Evolutionary conservation across 306 rosid species (phyloP), one percentile per base, ranked within the genome.

Genomic region (Morella rubra): DNA sequence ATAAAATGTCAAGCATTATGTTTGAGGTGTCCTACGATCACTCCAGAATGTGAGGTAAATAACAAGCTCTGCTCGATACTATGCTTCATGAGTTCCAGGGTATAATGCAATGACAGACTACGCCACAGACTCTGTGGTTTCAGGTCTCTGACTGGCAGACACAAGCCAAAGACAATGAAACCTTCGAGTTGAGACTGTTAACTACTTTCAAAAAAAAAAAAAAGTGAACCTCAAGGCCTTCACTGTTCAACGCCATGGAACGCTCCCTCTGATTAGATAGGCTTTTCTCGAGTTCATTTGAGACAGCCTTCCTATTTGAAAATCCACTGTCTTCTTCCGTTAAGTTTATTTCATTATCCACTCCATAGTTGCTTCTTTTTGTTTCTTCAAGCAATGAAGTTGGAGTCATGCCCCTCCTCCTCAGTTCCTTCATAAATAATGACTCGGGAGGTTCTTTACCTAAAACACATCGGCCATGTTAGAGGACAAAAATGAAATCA

Each of bases 381-480:
- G 80, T 82, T 73, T 91, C 99, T 85, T 95, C 97, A 40, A 92
- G 92, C 89, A 90, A 85, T 52, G 99, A 95, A 67, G 97, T 91
- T 53, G 99, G 99, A 51, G 84, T 88, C 95, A 95, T 89, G 45
- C 99, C 99, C 73, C 99, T 88, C 86, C 84, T 87, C 92, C 87
- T 92, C 85, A 95, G 73, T 73, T 95, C 99, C 89, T 95, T 95
- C 97, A 89, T 83, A 83, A 95, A 95, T 84, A 92, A 86, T 24
- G 99, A 95, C 82, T 95, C 99, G 0, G 99, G 92, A 46, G 93
- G 87, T 64, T 95, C 99, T 80, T 95, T 97, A 19, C 96, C 99
- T 95, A 89, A 84, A 73, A 77, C 46, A 47, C 50, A 76, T 13
- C 19, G 69, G 53, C 44, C 56, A 72, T 20, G 44, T 73, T 50